Base-by-base conservation (phyloP, 352 stramenopile genomes). In the Phytophthora cactorum region DNA sequence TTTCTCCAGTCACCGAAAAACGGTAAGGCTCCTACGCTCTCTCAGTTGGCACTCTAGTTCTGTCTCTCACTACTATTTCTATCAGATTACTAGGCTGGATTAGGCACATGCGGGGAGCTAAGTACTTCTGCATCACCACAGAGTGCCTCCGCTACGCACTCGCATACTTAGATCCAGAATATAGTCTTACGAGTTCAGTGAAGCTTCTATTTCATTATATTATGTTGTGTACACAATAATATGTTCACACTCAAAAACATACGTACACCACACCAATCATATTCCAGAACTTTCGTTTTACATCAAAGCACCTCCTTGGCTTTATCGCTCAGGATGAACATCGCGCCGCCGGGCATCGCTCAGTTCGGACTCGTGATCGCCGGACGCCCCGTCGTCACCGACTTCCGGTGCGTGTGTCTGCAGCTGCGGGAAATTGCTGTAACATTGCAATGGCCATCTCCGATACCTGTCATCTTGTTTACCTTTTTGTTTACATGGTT, bases 301-400 rank as follows among this genome's bases (percentile, higher is more conserved):
- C 14, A 51, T 36, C n/a, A 44, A 36, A 2, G 11, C 11, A 43
- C n/a, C 2, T 17, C 11, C 29, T 34, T 34, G 29, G 4, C 29
- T 4, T 17, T 57, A 64, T 44, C 29, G 22, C 57, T 54, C 5
- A 58, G 14, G 25, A 76, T 79, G 72, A 67, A 75, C 56, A 63
- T 65, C 50, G 27, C 52, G 15, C 63, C 39, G 8, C 45, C 64
- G 3, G 57, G 63, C 22, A 78, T 87, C 46, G 78, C 68, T 44
- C 86, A 74, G 70, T 92, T 92, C 59, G 84, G 84, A 15, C 70
- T 90, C 45, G 82, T 92, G 25, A 79, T 92, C 59, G 73, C 84
- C 1, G 84, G 84, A 5, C 82, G 84, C 25, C 84, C 80, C 31
- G 74, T 91, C 36, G 71, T 88, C 41, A 91, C 81, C 5, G 78